Percentiles rank a stretch among this genome's conserved stretches.
phyloP scores from a whole-genome alignment of 2,329 filamentous ascomycete species.

The Incumbomyces lentus region DNA sequence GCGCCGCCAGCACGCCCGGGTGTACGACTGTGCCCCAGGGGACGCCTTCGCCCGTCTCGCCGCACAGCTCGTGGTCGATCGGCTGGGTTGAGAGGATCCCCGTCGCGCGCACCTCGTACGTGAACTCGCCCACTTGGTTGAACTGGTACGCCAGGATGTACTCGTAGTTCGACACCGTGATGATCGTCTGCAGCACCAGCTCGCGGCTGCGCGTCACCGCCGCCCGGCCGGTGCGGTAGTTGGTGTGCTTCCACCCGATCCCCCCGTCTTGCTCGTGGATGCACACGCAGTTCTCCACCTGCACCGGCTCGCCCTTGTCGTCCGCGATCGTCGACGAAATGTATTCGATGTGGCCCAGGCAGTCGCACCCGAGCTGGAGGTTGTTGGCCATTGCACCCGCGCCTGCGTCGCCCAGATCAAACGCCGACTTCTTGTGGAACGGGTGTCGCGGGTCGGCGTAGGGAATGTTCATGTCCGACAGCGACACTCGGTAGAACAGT shows the following conservation, averaged over 20 bases:
- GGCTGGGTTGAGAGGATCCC: constrained; percentile 59
- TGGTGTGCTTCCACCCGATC: constrained; percentile 62
- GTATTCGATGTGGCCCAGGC: constrained; percentile 60
- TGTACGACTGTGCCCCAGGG: constrained; percentile 60
- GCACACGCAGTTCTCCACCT: constrained; percentile 58
- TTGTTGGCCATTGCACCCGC: constrained; percentile 60
- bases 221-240: constrained; percentile 56
- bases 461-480: constrained; percentile 56
- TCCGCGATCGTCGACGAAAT: constrained; percentile 49
- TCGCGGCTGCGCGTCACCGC: constrained; percentile 55
- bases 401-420: constrained; percentile 58
- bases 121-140: constrained; percentile 58
- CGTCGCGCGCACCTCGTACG: constrained; percentile 58
- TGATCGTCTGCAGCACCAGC: constrained; percentile 58
- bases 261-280: constrained; percentile 62
- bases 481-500: constrained; percentile 55
- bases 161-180: constrained; percentile 63
- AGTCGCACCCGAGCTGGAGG: constrained; percentile 60
- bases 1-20: constrained; percentile 56
- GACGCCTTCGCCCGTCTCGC: constrained; percentile 46
- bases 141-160: constrained; percentile 64
- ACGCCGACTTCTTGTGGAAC: constrained; percentile 60
- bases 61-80: constrained; percentile 41
- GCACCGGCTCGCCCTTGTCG: constrained; percentile 47
- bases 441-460: constrained; percentile 56